These are phyloP conservation scores for Pichia deserticola DNA, from an alignment of 805 yeast species.

Conservation along the genomic window DNA sequence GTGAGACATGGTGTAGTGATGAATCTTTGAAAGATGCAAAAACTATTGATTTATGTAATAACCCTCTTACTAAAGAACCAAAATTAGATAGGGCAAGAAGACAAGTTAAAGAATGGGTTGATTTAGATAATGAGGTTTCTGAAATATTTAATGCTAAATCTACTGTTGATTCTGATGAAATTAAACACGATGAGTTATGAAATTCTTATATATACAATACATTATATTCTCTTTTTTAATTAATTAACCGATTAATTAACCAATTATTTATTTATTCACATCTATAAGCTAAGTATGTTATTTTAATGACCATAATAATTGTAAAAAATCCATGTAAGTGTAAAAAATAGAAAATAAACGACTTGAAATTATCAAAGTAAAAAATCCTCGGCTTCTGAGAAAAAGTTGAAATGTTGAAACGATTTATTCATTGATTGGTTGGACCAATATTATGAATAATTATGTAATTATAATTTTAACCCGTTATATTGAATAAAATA, in stretches of 20 bases:
- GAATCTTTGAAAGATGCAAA: constrained; percentile 54
- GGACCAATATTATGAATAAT: too few relatives aligned
- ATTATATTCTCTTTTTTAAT: background rate
- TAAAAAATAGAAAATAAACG: background rate
- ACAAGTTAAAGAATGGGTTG: constrained; percentile 71
- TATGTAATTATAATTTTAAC: too few relatives aligned
- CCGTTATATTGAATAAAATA: too few relatives aligned
- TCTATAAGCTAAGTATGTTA: too few relatives aligned
- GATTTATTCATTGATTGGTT: too few relatives aligned
- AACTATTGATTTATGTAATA: constrained; percentile 78
- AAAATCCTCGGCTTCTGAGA: background rate
- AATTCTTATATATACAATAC: background rate
- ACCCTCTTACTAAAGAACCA: constrained; percentile 75
- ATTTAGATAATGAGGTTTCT: constrained; percentile 51
- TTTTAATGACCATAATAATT: too few relatives aligned
- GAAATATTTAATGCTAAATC: background rate
- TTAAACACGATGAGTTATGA: constrained; percentile 5
- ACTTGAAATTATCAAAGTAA: background rate
- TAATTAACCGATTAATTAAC: background rate
- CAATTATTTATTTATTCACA: background rate
- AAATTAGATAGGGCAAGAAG: constrained; percentile 70
- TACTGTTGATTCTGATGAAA: background rate
- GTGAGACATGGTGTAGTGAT: constrained; percentile 86
- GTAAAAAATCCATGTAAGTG: too few relatives aligned
- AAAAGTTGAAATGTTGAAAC: too few relatives aligned